Base-by-base conservation (phyloP, 148 eudicot genomes). In the Vaccinium darrowii region DNA sequence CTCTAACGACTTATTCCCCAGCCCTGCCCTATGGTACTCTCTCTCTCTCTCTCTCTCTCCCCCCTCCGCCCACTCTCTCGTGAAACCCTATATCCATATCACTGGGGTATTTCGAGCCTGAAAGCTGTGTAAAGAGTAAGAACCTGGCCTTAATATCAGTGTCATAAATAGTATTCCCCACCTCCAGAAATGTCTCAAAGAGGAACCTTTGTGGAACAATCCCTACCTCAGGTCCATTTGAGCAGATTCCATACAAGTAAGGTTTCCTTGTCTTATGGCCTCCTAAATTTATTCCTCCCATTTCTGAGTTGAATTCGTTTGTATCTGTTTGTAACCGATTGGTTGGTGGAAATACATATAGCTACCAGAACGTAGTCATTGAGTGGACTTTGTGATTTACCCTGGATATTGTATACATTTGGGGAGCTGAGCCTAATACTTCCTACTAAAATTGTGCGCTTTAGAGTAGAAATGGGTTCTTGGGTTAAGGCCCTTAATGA, bases 151-250 rank as follows among this genome's bases (percentile, higher is more conserved):
- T 18, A 50, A 18, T 85, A 21, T 39, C 51, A 4, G 56, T 72
- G 4, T 23, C 79, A 12, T 53, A 30, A 25, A 67, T 1, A 67
- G 73, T 67, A 25, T 51, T 36, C 19, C 36, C 25, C 13, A 19
- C 72, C 80, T 60, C 36, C 92, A 92, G 97, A 80, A 91, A 95
- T 88, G 94, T 95, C 80, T 93, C 95, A 23, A 88, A 80, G 89
- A 96, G 94, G 89, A 87, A 94, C 76, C 84, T 96, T 87, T 96
- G 99, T 79, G 99, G 99, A 88, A 90, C 98, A 50, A 93, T 96
- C 84, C 99, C 99, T 73, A 92, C 95, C 54, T 82, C 91, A 12
- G 98, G 98, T 76, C 92, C 97, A 87, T 95, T 95, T 86, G 98
- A 93, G 90, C 94, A 90, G 87, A 90, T 96, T 76, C 95, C 99